Evolutionary conservation across 257 asterid species (phyloP), one percentile per base, ranked within the genome.

Genomic region (Gentiana macrophylla): DNA sequence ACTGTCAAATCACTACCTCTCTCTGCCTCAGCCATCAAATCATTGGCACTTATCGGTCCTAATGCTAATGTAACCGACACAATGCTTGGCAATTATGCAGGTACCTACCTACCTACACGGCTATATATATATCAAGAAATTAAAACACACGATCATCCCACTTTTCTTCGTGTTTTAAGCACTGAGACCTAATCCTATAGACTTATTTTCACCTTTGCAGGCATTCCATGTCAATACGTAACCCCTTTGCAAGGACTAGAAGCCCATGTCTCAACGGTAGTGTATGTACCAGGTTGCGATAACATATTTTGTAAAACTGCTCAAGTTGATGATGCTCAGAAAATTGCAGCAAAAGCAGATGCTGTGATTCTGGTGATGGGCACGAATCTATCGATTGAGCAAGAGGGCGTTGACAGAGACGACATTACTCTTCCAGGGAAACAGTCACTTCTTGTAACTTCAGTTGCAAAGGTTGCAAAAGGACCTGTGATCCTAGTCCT

Each of bases 41-140:
- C 93, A 8, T 71, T 88, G 44, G 94, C 94, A 0, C 85, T 92
- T 0, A 92, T 92, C 37, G 98, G 97, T 50, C 98, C 98, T 8
- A 92, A 88, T 60, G 95, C 88, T 37, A 62, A 75, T 57, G 83
- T 44, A 3, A 72, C 84, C 4, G 60, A 71, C 50, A 79, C 94
- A 61, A 88, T 92, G 97, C 32, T 85, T 33, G 97, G 90, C 63
- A 87, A 75, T 64, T 90, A 91, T 53, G 95, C 76, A 75, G 94
- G 90, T 84, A 71, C 24, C 49, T 60, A 32, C 38, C 4, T 24
- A 24, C 24, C 24, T 24, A 24, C 24, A 24, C 24, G 24, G 24
- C 24, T 24, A 24, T 24, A 24, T 24, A 24, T 35, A 2, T 56
- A 47, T 53, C 55, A 35, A 32, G 44, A 47, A 12, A 54, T 0